Conservation (phyloP, 257 asterid species). For the Echites panduratus region DNA sequence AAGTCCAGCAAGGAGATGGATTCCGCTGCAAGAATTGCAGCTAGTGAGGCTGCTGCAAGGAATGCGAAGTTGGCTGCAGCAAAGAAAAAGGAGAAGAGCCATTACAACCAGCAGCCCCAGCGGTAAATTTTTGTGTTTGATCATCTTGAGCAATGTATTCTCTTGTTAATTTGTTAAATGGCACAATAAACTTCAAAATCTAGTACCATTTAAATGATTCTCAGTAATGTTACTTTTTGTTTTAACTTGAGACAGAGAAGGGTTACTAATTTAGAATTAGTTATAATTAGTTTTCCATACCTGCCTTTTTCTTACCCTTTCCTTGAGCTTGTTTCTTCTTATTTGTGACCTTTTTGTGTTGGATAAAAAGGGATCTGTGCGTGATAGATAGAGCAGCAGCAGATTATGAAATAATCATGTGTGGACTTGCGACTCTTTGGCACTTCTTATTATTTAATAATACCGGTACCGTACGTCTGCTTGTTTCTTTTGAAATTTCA, state of each 20-base stretch:
- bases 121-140: conserved; percentile 36
- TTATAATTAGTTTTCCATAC: not conserved
- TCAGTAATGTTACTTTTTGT: conserved; percentile 12
- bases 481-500: too few species aligned
- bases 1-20: conserved; percentile 86
- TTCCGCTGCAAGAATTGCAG: conserved; percentile 79
- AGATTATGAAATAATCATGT: not conserved
- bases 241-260: conserved; percentile 5
- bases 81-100: conserved; percentile 94
- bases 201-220: conserved; percentile 12
- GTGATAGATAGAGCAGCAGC: not conserved
- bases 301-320: not conserved
- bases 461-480: too few species aligned
- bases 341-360: not conserved
- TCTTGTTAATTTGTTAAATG: conserved; percentile 16
- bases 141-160: conserved; percentile 8
- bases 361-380: not conserved
- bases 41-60: conserved; percentile 92
- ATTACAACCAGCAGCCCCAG: conserved; percentile 86
- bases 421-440: too few species aligned
- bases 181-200: conserved; percentile 17
- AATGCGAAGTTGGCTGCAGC: conserved; percentile 82
- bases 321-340: not conserved
- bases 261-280: conserved; percentile 6
- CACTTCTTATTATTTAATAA: too few species aligned